Evolutionary conservation across 495 filamentous ascomycete species (phyloP), one percentile per base, ranked within the genome.

Genomic region (Lophium mytilinum): DNA sequence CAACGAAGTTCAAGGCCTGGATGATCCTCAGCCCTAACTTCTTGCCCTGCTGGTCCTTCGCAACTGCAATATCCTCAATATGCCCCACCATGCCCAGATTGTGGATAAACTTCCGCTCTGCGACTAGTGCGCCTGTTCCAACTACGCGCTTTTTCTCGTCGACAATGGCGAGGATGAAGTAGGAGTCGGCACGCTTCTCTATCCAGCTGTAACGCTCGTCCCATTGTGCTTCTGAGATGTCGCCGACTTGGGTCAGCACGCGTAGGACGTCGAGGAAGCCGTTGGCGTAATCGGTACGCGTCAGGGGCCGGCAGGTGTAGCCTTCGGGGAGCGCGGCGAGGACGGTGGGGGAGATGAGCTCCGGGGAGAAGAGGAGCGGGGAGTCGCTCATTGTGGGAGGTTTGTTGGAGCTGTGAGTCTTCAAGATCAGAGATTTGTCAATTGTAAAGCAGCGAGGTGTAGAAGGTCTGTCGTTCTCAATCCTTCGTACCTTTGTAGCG

Each of bases 61-160:
- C 82, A 21, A 98, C 92, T 8, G 93, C 90, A 72, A 98, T 96
- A 72, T 98, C 93, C 73, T 98, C 93, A 73, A 98, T 95, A 69
- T 98, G 93, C 1, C 92, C 93, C n/a, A 96, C 90, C 6, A 79
- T 60, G 18, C 84, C 86, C 47, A 88, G 77, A 51, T 80, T 80
- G 60, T 89, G 85, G 63, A 90, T 86, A 67, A 90, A 90, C 74
- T 90, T 90, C 74, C 82, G 75, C 78, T 90, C 86, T 56, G 95
- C 88, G 65, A 98, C 78, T 72, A 98, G 71, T 39, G 82, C 85
- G 6, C 93, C 93, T 0, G 89, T 93, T 11, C 87, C 94, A 19
- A 98, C 93, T 43, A 97, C 78, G 49, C 76, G 78, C 35, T 72
- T 76, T 43, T 73, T 70, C 21, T 79, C 82, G 68, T 98, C 87